Evolutionary conservation across 2,329 filamentous ascomycete species (phyloP).

Genomic region (Penicillium frequentans): DNA sequence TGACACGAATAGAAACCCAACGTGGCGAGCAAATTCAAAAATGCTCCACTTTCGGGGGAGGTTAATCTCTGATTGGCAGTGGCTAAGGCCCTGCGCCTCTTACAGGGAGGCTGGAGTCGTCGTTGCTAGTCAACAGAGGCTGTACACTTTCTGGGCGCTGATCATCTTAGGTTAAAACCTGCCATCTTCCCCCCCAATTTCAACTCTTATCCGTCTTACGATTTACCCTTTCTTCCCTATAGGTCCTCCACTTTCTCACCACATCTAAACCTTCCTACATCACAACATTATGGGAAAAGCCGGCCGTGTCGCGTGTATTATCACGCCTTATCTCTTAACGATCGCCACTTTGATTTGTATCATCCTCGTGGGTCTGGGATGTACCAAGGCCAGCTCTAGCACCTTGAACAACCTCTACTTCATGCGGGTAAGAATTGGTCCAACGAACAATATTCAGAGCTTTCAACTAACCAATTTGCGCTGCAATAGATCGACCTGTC

Average conservation of each 20-base stretch:
- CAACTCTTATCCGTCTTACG: background rate
- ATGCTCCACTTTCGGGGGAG: background rate
- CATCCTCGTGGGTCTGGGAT: conserved; percentile 58
- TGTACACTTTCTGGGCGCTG: conserved; percentile 9
- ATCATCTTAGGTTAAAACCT: conserved; percentile 17
- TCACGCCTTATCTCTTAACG: conserved; percentile 80
- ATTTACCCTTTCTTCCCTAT: background rate
- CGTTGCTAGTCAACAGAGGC: conserved; percentile 11
- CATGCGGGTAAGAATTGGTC: conserved; percentile 42
- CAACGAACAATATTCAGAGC: background rate
- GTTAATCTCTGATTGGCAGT: background rate
- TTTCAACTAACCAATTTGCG: background rate
- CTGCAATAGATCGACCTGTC: conserved; percentile 55
- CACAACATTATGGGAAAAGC: conserved; percentile 62
- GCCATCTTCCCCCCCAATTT: background rate
- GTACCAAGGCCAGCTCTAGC: conserved; percentile 51
- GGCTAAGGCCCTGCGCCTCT: conserved; percentile 18
- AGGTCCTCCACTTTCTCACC: background rate
- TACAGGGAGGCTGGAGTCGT: conserved; percentile 20
- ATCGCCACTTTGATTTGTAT: conserved; percentile 72
- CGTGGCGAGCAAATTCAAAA: background rate
- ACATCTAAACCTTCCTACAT: background rate
- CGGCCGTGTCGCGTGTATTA: conserved; percentile 82
- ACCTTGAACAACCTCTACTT: conserved; percentile 58
- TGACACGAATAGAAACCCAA: conserved; percentile 7